Percentiles rank a stretch among this genome's conserved stretches.
Evolutionary conservation across 2,329 filamentous ascomycete species (phyloP).

Genomic region (Paraconiothyrium brasiliense): DNA sequence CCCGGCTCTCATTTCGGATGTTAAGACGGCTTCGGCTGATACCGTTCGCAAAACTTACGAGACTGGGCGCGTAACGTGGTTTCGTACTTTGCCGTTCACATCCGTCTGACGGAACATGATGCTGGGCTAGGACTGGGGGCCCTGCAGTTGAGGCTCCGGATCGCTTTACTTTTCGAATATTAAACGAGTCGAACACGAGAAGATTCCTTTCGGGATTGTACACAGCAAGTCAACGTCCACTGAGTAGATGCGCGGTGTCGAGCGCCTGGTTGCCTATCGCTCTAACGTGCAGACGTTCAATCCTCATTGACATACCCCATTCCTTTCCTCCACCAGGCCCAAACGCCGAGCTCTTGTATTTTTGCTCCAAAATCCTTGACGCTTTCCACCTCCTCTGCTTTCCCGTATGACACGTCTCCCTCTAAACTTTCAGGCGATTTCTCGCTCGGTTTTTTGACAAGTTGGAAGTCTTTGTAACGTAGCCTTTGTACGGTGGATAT

Average conservation of each 20-base stretch:
- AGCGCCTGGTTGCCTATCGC: background rate
- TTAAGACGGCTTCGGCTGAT: background rate
- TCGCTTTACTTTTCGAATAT: background rate
- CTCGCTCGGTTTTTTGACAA: conserved; percentile 63
- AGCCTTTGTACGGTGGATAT: conserved; percentile 70
- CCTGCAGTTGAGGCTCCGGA: background rate
- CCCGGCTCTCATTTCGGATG: background rate
- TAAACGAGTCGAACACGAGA: background rate
- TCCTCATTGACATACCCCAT: conserved; percentile 65
- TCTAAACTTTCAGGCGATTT: conserved; percentile 29
- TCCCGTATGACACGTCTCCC: conserved; percentile 35
- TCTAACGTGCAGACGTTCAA: background rate
- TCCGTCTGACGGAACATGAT: background rate
- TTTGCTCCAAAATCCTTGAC: conserved; percentile 70
- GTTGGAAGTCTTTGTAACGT: conserved; percentile 77
- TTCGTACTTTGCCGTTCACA: background rate
- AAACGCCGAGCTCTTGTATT: conserved; percentile 69
- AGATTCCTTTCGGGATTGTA: background rate
- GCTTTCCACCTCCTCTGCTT: conserved; percentile 66
- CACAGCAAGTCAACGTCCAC: background rate
- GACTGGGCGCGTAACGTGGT: background rate
- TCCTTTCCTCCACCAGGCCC: conserved; percentile 72
- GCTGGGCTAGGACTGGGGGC: background rate
- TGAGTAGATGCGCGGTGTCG: background rate
- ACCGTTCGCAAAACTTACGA: background rate